Conservation (phyloP, 2,329 filamentous ascomycete genomes). For the Monilinia vaccinii-corymbosi region DNA sequence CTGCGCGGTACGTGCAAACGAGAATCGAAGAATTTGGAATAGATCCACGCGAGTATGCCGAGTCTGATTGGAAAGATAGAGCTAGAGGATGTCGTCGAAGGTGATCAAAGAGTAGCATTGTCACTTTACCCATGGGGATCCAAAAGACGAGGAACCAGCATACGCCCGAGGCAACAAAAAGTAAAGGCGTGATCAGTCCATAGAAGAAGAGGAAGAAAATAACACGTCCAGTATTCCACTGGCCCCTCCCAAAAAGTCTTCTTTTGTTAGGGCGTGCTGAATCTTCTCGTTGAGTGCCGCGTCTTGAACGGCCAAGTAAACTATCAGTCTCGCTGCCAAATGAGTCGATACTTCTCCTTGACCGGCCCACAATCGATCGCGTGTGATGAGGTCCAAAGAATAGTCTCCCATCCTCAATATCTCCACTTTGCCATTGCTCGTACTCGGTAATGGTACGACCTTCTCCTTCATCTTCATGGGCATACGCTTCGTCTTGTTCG, state of each 20-base stretch:
- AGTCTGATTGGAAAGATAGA: conserved; percentile 84
- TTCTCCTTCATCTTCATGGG: conserved; percentile 90
- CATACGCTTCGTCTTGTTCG: conserved; percentile 86
- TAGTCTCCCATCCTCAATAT: conserved; percentile 87
- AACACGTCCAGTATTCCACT: conserved; percentile 91
- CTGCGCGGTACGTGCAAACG: conserved; percentile 92
- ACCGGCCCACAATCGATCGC: conserved; percentile 75
- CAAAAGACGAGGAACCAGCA: conserved; percentile 97
- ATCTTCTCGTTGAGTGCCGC: conserved; percentile 37
- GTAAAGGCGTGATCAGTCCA: conserved; percentile 74
- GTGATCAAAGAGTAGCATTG: conserved; percentile 81
- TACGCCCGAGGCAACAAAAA: conserved; percentile 76
- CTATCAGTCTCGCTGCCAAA: conserved; percentile 74
- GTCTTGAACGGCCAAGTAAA: conserved; percentile 60
- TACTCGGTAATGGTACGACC: conserved; percentile 97
- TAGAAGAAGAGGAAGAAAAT: conserved; percentile 98
- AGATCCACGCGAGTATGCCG: conserved; percentile 61
- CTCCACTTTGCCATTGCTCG: conserved; percentile 97
- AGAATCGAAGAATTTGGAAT: conserved; percentile 77
- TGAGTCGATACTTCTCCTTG: conserved; percentile 83
- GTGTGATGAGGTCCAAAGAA: conserved; percentile 79
- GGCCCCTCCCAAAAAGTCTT: conserved; percentile 83
- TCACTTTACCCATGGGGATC: conserved; percentile 98
- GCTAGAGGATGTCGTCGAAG: conserved; percentile 87
- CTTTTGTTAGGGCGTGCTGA: conserved; percentile 53